Percentiles rank a stretch among this genome's conserved stretches.
These are phyloP conservation scores for Arthroderma sp. DNA, from an alignment of 2,329 filamentous ascomycete species.

Conservation along the genomic window DNA sequence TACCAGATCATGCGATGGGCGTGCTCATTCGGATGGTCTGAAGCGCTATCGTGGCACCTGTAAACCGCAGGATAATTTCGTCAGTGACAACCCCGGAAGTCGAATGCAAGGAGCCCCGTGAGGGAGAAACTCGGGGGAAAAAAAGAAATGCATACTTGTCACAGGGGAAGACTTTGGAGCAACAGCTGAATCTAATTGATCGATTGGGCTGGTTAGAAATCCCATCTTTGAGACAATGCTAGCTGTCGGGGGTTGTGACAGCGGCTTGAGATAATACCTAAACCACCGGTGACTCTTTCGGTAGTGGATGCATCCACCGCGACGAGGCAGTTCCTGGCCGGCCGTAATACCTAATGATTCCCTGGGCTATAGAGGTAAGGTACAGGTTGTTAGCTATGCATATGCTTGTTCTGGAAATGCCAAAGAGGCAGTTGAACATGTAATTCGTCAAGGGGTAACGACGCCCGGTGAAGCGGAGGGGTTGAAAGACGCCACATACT, in stretches of 20 bases:
- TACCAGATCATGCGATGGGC: slow-evolving; percentile 71
- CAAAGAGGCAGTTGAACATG: no score
- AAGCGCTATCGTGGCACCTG: slow-evolving; percentile 59
- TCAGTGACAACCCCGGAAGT: no score
- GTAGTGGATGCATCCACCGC: slow-evolving; percentile 43
- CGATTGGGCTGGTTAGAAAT: slow-evolving; percentile 6
- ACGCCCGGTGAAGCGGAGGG: background rate
- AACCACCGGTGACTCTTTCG: slow-evolving; percentile 45
- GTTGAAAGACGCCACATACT: background rate
- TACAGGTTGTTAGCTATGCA: no score
- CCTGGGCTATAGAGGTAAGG: slow-evolving; percentile 21
- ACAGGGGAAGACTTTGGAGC: slow-evolving; percentile 43
- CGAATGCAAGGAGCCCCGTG: no score
- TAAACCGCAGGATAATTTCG: background rate
- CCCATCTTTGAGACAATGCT: background rate
- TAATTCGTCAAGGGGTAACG: background rate
- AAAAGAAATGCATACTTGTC: slow-evolving; percentile 33
- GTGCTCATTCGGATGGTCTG: slow-evolving; percentile 65
- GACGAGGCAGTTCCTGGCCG: slow-evolving; percentile 40
- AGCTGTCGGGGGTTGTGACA: background rate
- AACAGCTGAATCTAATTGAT: slow-evolving; percentile 40
- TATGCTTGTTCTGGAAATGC: no score
- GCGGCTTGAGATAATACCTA: slow-evolving; percentile 22
- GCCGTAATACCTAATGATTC: slow-evolving; percentile 43
- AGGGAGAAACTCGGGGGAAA: no score